Base-by-base conservation (phyloP, 148 eudicot species). In the Spergularia marina region DNA sequence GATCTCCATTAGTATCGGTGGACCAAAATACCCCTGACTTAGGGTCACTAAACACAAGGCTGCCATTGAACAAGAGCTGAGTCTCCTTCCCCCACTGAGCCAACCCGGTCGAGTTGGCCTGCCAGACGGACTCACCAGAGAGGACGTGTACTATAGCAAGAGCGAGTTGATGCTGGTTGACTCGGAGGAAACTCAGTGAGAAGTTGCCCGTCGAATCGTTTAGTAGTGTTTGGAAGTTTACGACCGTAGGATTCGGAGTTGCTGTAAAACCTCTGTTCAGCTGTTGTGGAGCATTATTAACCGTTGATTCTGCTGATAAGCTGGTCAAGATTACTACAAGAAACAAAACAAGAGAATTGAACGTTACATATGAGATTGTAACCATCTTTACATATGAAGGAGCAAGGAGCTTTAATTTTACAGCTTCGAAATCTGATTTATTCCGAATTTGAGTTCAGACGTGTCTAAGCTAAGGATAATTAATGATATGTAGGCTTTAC, bases 141-240 rank as follows among this genome's bases (percentile, higher is more conserved):
- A 88, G 83, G 17, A 90, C 82, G 71, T 95, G 98, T 84, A 95
- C 66, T 21, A 95, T 74, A 25, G 88, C 87, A 25, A 92, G 90
- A 49, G 86, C 77, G 77, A 92, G 91, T 65, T 84, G 89, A 75
- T 72, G 56, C 8, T 53, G 51, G 76, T 84, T 70, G 64, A 90
- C 80, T 66, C 96, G 93, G 80, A 95, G 88, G 74, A 95, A 87
- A 73, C 89, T 85, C 15, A 95, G 86, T 21, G 98, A 92, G 85
- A 84, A 95, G 74, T 86, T 92, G 7, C 86, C 85, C 3, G 84
- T 82, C 12, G 94, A 77, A 68, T 95, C 98, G 41, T 16, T 73
- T 34, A 95, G 82, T 16, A 95, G 76, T 5, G 88, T 77, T 39
- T 91, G 98, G 68, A 87, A 92, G 17, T 78, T 36, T 5, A 81